Percentiles rank a stretch among this genome's conserved stretches.
Conservation (phyloP, 345 rosid species). For the Lepidium africanum region DNA sequence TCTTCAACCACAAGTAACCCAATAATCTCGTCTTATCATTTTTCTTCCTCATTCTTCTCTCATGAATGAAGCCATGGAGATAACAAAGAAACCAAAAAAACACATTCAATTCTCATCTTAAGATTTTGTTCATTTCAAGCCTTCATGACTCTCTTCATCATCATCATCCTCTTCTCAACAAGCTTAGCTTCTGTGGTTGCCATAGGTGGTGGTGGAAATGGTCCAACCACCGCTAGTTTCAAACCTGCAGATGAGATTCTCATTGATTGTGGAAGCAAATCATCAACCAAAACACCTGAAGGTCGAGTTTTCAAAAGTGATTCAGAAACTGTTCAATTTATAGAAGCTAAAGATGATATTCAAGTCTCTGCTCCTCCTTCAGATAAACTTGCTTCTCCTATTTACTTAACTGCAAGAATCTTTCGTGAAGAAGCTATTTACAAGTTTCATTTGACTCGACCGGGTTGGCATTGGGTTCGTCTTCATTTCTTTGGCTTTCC, state of each 20-base stretch:
- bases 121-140: constrained; percentile 2
- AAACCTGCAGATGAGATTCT: constrained; percentile 47
- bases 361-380: constrained; percentile 35
- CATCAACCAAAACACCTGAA: constrained; percentile 35
- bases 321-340: constrained; percentile 30
- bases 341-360: constrained; percentile 41
- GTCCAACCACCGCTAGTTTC: constrained; percentile 12
- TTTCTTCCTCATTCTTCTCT: constrained; percentile 6
- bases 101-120: constrained; percentile 12
- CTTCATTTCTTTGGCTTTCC: constrained; percentile 52
- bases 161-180: constrained; percentile 22
- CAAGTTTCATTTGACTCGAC: constrained; percentile 32
- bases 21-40: constrained; percentile 4
- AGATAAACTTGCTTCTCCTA: constrained; percentile 39
- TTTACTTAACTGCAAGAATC: constrained; percentile 46
- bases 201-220: background rate
- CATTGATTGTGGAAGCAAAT: constrained; percentile 45
- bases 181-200: background rate
- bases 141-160: constrained; percentile 47
- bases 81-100: constrained; percentile 21
- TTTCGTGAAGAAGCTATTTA: constrained; percentile 43
- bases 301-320: constrained; percentile 57
- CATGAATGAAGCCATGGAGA: constrained; percentile 61
- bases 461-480: constrained; percentile 74
- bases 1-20: constrained; percentile 23